phyloP scores from a whole-genome alignment of 495 filamentous ascomycete species.

The Coniosporium apollinis region DNA sequence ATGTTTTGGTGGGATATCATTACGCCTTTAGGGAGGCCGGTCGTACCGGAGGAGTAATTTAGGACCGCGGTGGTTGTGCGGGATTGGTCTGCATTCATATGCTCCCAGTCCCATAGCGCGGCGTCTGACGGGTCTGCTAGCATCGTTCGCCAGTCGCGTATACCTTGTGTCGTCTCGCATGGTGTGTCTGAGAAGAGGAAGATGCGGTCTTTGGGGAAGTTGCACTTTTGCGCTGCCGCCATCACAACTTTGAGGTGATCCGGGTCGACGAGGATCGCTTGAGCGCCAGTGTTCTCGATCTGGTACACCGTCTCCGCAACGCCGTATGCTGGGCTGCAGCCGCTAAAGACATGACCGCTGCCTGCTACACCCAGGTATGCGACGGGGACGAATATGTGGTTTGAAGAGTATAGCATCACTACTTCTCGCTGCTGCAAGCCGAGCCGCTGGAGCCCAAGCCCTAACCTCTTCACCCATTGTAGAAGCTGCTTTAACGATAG shows the following conservation, averaged over 20 bases:
- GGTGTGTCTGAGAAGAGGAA: conserved; percentile 34
- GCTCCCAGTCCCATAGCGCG: conserved; percentile 30
- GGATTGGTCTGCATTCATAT: conserved; percentile 20
- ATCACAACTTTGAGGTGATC: conserved; percentile 18
- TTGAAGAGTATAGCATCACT: conserved; percentile 28
- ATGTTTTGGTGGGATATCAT: conserved; percentile 26
- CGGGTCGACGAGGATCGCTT: conserved; percentile 24
- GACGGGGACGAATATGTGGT: conserved; percentile 33
- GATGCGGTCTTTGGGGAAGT: conserved; percentile 25
- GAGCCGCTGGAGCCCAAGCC: conserved; percentile 23
- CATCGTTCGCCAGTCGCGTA: conserved; percentile 35
- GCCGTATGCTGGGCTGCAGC: conserved; percentile 22
- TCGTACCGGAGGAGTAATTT: conserved; percentile 31
- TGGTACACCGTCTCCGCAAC: conserved; percentile 18
- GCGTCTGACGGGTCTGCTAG: conserved; percentile 28
- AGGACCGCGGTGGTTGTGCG: conserved; percentile 25
- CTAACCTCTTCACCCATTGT: conserved; percentile 27
- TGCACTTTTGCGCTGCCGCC: conserved; percentile 27
- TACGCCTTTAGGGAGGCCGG: conserved; percentile 26
- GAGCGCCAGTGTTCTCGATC: conserved; percentile 25
- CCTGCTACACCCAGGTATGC: conserved; percentile 30
- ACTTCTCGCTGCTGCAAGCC: conserved; percentile 25
- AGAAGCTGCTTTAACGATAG: conserved; percentile 25
- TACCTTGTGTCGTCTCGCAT: conserved; percentile 13
- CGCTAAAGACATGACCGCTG: conserved; percentile 24